Percentiles rank a stretch among this genome's conserved stretches.
These are phyloP conservation scores for Meyerozyma elateridarum DNA, from an alignment of 1,139 yeast species.

Conservation along the genomic window DNA sequence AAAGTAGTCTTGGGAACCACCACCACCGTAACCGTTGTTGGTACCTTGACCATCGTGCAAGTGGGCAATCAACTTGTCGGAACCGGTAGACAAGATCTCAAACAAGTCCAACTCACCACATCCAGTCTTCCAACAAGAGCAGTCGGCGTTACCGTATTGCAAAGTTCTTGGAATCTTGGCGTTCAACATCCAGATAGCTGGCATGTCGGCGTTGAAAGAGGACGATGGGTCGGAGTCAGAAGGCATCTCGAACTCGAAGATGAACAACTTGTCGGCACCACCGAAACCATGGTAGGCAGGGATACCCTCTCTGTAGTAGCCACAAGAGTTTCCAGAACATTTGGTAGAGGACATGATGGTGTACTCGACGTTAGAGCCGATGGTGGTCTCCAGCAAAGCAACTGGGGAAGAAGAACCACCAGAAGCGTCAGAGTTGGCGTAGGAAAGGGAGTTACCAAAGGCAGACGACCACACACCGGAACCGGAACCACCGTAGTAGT, in stretches of 20 bases:
- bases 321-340: constrained; percentile 56
- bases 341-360: constrained; percentile 53
- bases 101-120: constrained; percentile 83
- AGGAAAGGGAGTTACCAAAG: constrained; percentile 25
- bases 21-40: constrained; percentile 64
- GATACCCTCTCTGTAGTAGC: constrained; percentile 65
- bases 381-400: constrained; percentile 45
- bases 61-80: constrained; percentile 54
- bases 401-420: constrained; percentile 39
- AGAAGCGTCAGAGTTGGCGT: constrained; percentile 36
- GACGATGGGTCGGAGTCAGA: constrained; percentile 32
- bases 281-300: constrained; percentile 73
- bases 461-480: constrained; percentile 24
- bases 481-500: constrained; percentile 24
- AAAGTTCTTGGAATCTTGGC: constrained; percentile 77
- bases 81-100: constrained; percentile 53
- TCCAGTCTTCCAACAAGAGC: constrained; percentile 75
- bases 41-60: constrained; percentile 73
- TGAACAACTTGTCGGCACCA: constrained; percentile 62
- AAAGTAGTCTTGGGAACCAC: constrained; percentile 86
- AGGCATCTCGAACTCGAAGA: constrained; percentile 70
- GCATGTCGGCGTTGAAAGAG: constrained; percentile 52
- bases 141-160: constrained; percentile 58
- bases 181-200: constrained; percentile 75
- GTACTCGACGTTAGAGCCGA: constrained; percentile 56